Percentiles rank a stretch among this genome's conserved stretches.
phyloP scores from a whole-genome alignment of 768 basidiomycete species.

The Suillus tomentosus region DNA sequence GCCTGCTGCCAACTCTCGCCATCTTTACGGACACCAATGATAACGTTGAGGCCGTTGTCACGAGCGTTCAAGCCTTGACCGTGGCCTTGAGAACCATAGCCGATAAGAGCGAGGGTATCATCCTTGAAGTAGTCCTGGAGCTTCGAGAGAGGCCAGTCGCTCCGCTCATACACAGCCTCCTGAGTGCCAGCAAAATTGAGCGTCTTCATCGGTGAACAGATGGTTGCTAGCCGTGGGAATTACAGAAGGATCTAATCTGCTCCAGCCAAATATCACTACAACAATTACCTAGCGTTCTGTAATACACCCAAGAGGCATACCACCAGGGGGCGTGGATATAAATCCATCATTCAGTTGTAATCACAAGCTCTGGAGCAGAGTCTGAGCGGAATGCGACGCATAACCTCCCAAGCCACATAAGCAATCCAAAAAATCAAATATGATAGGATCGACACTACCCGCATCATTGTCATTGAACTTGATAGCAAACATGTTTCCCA shows the following conservation, averaged over 20 bases:
- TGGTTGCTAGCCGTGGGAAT: no score
- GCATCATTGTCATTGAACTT: constrained; percentile 59
- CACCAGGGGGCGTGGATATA: constrained; percentile 50
- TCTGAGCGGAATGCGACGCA: constrained; percentile 64
- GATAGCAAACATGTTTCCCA: constrained; percentile 85
- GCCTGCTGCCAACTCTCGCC: constrained; percentile 98
- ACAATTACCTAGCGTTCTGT: constrained; percentile 78
- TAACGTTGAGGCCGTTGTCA: constrained; percentile 98
- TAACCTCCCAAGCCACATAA: constrained; percentile 42
- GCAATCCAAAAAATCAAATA: background rate
- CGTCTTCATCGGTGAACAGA: constrained; percentile 62
- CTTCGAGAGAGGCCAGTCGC: constrained; percentile 97
- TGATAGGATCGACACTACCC: constrained; percentile 44
- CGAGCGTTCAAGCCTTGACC: constrained; percentile 99
- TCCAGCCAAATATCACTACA: no score
- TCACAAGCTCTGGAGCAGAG: constrained; percentile 55
- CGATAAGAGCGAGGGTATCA: constrained; percentile 98
- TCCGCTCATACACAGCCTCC: constrained; percentile 92
- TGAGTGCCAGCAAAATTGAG: constrained; percentile 95
- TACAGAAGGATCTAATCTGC: no score
- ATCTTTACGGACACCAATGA: constrained; percentile 95
- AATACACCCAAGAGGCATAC: constrained; percentile 76
- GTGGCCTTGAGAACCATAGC: constrained; percentile 98
- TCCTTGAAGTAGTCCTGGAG: constrained; percentile 99
- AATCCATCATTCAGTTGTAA: constrained; percentile 22